A percentile compares a stretch with the other conserved stretches of the same genome.
These are phyloP conservation scores for Penicillium polonicum DNA, from an alignment of 2,329 filamentous ascomycete genomes.

Conservation along the genomic window DNA sequence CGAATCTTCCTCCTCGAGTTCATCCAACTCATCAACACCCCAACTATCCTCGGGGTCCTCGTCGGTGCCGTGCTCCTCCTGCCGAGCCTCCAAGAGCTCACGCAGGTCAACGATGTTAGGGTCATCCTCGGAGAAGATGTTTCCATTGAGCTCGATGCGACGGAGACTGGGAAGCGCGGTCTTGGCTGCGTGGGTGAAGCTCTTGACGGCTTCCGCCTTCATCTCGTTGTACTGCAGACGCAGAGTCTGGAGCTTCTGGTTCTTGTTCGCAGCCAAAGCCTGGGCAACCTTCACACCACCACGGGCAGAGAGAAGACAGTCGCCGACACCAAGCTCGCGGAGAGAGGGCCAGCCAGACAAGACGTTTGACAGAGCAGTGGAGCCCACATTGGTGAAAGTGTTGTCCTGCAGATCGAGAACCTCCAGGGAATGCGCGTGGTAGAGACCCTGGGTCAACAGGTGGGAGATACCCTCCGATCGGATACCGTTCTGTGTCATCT, in stretches of 20 bases:
- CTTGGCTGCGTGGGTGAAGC: conserved; percentile 67
- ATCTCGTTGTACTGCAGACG: conserved; percentile 95
- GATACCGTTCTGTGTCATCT: conserved; percentile 99
- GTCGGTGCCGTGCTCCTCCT: conserved; percentile 63
- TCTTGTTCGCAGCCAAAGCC: conserved; percentile 72
- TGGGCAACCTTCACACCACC: conserved; percentile 72
- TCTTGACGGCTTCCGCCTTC: conserved; percentile 69
- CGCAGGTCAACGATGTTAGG: conserved; percentile 66
- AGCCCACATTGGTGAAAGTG: conserved; percentile 83
- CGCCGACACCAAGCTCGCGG: conserved; percentile 81
- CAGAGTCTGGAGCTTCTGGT: conserved; percentile 75
- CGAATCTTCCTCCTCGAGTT: conserved; percentile 73
- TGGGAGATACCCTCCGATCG: conserved; percentile 86
- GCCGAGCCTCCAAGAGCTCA: conserved; percentile 71
- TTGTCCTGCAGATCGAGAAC: conserved; percentile 95
- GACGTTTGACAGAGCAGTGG: conserved; percentile 73
- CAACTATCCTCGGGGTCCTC: conserved; percentile 74
- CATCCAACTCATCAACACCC: conserved; percentile 82
- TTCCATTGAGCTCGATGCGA: conserved; percentile 91
- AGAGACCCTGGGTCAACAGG: conserved; percentile 75
- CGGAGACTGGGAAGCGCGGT: conserved; percentile 70
- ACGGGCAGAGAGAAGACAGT: conserved; percentile 77
- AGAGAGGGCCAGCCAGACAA: conserved; percentile 72
- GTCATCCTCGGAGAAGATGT: conserved; percentile 89
- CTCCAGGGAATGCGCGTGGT: conserved; percentile 65